phyloP scores from a whole-genome alignment of 2,329 filamentous ascomycete species.

The Fusarium stilboides region DNA sequence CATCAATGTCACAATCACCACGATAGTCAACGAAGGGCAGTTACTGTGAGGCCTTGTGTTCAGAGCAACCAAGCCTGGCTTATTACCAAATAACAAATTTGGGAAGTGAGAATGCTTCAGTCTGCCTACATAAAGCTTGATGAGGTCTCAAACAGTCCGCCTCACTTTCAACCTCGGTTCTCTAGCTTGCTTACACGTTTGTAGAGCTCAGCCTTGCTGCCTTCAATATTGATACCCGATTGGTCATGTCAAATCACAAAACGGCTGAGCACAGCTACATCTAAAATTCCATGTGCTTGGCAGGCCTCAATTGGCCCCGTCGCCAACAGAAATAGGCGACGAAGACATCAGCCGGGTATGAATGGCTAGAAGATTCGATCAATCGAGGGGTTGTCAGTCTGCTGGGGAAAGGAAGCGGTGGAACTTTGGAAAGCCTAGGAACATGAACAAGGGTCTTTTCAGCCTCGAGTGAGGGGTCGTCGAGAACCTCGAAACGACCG shows the following conservation, averaged over 20 bases:
- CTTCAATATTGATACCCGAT: slow-evolving; percentile 10
- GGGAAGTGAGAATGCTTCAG: background rate
- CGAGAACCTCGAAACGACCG: slow-evolving; percentile 13
- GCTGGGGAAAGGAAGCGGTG: slow-evolving; percentile 38
- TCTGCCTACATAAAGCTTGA: background rate
- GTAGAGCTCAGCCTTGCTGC: slow-evolving; percentile 33
- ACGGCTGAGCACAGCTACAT: slow-evolving; percentile 11
- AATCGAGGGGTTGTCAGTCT: slow-evolving; percentile 30
- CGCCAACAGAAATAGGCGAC: slow-evolving; percentile 5
- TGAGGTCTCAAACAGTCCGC: background rate
- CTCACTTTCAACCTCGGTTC: slow-evolving; percentile 13
- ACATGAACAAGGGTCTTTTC: slow-evolving; percentile 38
- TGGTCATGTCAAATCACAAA: slow-evolving; percentile 13
- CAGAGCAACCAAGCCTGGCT: background rate
- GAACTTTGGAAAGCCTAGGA: slow-evolving; percentile 44
- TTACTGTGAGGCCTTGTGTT: background rate
- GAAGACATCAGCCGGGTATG: slow-evolving; percentile 5
- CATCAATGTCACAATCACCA: too few relatives aligned
- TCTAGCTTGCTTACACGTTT: background rate
- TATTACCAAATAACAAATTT: too few relatives aligned
- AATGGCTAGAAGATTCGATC: slow-evolving; percentile 48
- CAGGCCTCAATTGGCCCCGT: slow-evolving; percentile 24
- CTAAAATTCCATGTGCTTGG: slow-evolving; percentile 3
- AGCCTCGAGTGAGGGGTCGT: slow-evolving; percentile 43
- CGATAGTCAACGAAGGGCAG: too few relatives aligned